Evolutionary conservation across 2,329 filamentous ascomycete species (phyloP), one percentile per base, ranked within the genome.

Genomic region (Pseudocercospora fijiensis): DNA sequence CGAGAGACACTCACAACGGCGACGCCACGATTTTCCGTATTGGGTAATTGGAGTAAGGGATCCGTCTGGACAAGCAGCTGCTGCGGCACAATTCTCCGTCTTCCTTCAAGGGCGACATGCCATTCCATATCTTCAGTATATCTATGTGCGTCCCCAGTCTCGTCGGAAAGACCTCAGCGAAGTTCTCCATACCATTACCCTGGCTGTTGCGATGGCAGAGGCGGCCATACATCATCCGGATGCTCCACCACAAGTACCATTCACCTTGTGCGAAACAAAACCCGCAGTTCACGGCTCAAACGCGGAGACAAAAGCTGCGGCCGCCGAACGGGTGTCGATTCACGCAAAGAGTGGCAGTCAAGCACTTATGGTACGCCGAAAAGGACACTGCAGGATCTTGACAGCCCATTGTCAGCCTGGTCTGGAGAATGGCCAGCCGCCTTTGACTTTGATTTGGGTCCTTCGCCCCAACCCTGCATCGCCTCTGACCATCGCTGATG

Each of bases 341-440:
- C 68, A 71, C 43, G 61, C 65, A 28, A 66, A 63, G 56, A 68
- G 67, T 41, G 69, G 69, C 3, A 66, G 67, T 47, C 49, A 58
- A 33, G 69, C 67, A 26, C 37, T 71, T 45, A 65, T 71, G 65
- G 62, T 71, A n/a, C 55, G 52, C 11, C 22, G 53, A 10, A 60
- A 53, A 45, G 51, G 11, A 5, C 60, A 63, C 28, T 60, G 61
- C 5, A 45, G 37, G 37, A 28, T 65, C 7, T 22, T 66, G 18
- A 70, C 68, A 33, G 63, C 65, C 3, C 69, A 71, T 61, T 63
- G 70, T 6, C 69, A 71, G 61, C 68, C 69, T 9, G 69, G 69
- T 1, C 57, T 71, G 13, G 68, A 69, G 26, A 30, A 55, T 22
- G 65, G 61, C 8, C 65, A 71, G 24, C 51, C 61, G 26, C 69